Conservation (phyloP, 2,329 filamentous ascomycete genomes). For the Botryotinia narcissicola region DNA sequence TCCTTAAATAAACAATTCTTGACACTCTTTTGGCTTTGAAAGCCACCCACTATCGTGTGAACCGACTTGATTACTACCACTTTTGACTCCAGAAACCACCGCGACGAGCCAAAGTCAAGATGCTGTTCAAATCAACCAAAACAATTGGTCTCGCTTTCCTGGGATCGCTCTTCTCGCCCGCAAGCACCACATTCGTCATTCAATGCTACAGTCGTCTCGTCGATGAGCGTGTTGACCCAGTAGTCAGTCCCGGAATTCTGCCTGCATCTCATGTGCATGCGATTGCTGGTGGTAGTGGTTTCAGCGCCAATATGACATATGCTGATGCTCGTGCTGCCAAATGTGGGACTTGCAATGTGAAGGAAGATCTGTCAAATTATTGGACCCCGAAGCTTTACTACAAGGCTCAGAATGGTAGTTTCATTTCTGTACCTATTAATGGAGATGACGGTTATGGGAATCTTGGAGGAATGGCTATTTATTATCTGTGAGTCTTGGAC, state of each 20-base stretch:
- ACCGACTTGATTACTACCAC: neutral
- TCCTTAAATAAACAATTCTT: neutral
- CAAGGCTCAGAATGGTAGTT: conserved; percentile 36
- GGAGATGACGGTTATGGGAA: conserved; percentile 38
- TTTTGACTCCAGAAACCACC: neutral
- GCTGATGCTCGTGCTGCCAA: conserved; percentile 34
- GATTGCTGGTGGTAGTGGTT: conserved; percentile 37
- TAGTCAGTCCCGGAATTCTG: conserved; percentile 24
- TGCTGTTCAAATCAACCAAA: neutral
- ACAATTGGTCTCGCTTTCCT: neutral
- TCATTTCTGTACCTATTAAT: conserved; percentile 36
- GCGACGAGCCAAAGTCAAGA: neutral
- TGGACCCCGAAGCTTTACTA: conserved; percentile 38
- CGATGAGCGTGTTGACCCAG: conserved; percentile 27
- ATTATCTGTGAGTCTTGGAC: conserved; percentile 37
- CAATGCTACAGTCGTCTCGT: conserved; percentile 26
- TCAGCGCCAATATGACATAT: conserved; percentile 42
- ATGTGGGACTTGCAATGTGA: conserved; percentile 39
- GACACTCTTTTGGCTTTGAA: conserved; percentile 6
- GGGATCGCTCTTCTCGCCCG: conserved; percentile 2
- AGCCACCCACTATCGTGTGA: neutral
- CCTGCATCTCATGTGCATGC: conserved; percentile 28
- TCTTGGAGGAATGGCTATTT: conserved; percentile 37
- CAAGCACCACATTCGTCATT: conserved; percentile 14
- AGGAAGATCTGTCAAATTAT: conserved; percentile 40